These are phyloP conservation scores for Citrus mangshanensis DNA, from an alignment of 345 rosid genomes.

Conservation along the genomic window DNA sequence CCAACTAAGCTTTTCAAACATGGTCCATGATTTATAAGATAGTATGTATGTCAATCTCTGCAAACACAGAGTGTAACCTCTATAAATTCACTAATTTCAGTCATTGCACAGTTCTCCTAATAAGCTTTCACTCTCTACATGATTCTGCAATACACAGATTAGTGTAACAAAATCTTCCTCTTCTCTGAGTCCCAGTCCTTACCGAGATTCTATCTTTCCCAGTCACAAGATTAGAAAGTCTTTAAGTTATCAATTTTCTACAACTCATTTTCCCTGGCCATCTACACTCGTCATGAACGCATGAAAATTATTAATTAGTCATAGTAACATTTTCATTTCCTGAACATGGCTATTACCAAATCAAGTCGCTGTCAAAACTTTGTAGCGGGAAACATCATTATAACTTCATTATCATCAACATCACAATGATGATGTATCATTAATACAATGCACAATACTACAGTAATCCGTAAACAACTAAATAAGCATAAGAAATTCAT, in stretches of 20 bases:
- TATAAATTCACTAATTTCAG: not conserved
- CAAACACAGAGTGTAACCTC: too few species aligned
- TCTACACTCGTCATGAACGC: not conserved
- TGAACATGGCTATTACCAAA: not conserved
- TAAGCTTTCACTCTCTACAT: not conserved
- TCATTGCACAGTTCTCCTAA: not conserved
- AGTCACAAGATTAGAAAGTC: not conserved
- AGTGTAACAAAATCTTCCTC: not conserved
- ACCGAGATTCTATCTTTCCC: not conserved
- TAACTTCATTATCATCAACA: not conserved
- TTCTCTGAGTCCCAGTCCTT: not conserved
- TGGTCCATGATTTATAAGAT: not conserved
- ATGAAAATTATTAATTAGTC: not conserved
- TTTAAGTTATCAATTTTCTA: not conserved
- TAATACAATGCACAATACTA: not conserved
- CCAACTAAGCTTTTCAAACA: not conserved
- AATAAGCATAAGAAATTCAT: not conserved
- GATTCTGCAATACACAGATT: not conserved
- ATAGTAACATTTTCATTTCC: not conserved
- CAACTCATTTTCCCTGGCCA: not conserved
- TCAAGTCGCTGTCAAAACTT: not conserved
- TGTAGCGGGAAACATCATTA: not conserved
- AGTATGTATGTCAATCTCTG: not conserved
- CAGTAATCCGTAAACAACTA: not conserved
- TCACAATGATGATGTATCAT: not conserved